Base-by-base conservation (phyloP, 371 early-diverging fungal genomes). In the Umbelopsis sp. region DNA sequence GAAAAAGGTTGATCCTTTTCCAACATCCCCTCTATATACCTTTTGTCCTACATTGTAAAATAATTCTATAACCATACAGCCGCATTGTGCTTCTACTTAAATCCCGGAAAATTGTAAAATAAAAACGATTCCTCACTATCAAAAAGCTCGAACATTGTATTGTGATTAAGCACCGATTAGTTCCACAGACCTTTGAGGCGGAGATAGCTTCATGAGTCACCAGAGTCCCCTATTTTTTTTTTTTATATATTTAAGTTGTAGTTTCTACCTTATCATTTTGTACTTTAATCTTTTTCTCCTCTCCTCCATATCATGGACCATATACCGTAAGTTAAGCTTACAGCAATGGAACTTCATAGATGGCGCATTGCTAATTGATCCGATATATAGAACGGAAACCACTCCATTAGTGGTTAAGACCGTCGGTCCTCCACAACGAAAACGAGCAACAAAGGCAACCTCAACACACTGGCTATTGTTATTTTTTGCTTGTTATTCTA, bases 371-470 rank as follows among this genome's bases (percentile, higher is more conserved):
- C 18, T 11, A 18, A 57, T 35, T 57, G 41, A 41, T 29, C 18
- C 14, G 16, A 8, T 18, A 14, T 35, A 25, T 35, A 57, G 57
- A 57, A 35, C 57, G 35, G 57, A 57, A 29, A 57, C 35, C 57
- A 57, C 57, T 35, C 57, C 57, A 11, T 57, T 57, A 32, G 57
- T 57, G 57, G 57, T 35, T 32, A 57, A 57, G 32, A 18, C 35
- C 37, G 48, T 48, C 16, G 18, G 20, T 48, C 48, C 16, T 48
- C 29, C 25, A 57, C 29, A 18, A 16, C 57, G 57, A 41, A 41
- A 41, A 35, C 57, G 57, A 29, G 57, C 37, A 18, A 57, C 57
- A 18, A 57, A 57, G 35, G 57, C 37, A 57, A 57, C 57, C 18
- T 18, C 35, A 35, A 57, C 57, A 5, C 57, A 57, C 35, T 57